Evolutionary conservation across 768 basidiomycete species (phyloP).

Genomic region (Psilocybe cubensis): DNA sequence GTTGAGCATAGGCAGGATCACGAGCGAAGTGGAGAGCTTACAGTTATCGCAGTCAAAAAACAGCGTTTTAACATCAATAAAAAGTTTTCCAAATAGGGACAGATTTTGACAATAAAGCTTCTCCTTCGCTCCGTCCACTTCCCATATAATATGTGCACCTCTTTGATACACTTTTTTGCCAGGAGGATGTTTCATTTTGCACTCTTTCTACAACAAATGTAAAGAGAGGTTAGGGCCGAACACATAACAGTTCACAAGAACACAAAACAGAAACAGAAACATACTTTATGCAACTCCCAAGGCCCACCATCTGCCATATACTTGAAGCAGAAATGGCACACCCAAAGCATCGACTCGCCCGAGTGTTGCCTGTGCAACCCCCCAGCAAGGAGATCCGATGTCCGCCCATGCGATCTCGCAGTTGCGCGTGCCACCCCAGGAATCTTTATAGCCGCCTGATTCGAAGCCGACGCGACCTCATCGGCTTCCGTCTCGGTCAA

Average conservation of each 20-base stretch:
- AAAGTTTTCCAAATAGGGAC: constrained; percentile 95
- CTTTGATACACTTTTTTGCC: constrained; percentile 90
- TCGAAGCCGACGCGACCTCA: constrained; percentile 38
- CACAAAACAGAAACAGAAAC: constrained; percentile 24
- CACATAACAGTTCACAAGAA: too few species aligned
- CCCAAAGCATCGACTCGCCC: constrained; percentile 68
- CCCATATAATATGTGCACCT: constrained; percentile 91
- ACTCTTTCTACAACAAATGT: constrained; percentile 55
- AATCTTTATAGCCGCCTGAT: constrained; percentile 37
- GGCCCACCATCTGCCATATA: constrained; percentile 80
- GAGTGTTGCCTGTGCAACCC: constrained; percentile 53
- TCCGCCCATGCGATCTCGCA: constrained; percentile 68
- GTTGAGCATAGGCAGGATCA: not conserved
- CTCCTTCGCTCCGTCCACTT: constrained; percentile 87
- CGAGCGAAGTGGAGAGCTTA: too few species aligned
- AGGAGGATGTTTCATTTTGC: constrained; percentile 74
- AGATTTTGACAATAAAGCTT: constrained; percentile 98
- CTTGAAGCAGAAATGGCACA: constrained; percentile 96
- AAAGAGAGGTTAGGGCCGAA: too few species aligned
- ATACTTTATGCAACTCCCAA: constrained; percentile 72
- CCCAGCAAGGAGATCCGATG: constrained; percentile 72
- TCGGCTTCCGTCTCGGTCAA: constrained; percentile 68
- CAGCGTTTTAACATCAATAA: constrained; percentile 96
- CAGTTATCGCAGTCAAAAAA: constrained; percentile 92
- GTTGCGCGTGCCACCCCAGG: constrained; percentile 54